Conservation (phyloP, 495 filamentous ascomycete species). For the Penicillium cataractarum region DNA sequence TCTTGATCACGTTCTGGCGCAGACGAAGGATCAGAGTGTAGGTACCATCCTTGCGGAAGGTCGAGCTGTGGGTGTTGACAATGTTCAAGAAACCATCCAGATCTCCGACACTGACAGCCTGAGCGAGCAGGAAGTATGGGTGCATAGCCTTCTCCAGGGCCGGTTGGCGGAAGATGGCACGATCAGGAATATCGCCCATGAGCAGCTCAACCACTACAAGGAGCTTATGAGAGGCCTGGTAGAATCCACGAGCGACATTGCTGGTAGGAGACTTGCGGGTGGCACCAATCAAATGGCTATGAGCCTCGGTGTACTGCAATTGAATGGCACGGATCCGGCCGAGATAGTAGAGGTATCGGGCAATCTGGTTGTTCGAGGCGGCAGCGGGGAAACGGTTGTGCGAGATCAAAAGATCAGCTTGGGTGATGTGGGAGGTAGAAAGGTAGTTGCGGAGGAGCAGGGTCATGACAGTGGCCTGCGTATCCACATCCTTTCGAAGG, state of each 20-base stretch:
- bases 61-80: constrained; percentile 75
- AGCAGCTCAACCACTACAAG: constrained; percentile 92
- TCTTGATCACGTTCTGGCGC: constrained; percentile 98
- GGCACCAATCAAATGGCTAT: constrained; percentile 86
- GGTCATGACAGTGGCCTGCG: constrained; percentile 92
- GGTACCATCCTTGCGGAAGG: constrained; percentile 90
- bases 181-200: constrained; percentile 98
- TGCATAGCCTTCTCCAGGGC: constrained; percentile 82
- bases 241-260: constrained; percentile 85
- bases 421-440: constrained; percentile 92
- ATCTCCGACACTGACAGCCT: constrained; percentile 93
- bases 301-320: constrained; percentile 94
- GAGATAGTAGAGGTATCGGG: constrained; percentile 93
- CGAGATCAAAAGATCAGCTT: constrained; percentile 92
- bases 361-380: constrained; percentile 96
- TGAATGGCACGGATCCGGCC: constrained; percentile 96
- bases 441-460: constrained; percentile 95
- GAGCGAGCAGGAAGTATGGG: constrained; percentile 90
- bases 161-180: constrained; percentile 86
- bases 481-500: constrained; percentile 92
- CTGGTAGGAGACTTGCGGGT: constrained; percentile 94
- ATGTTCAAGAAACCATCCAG: constrained; percentile 87
- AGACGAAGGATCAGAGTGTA: constrained; percentile 94
- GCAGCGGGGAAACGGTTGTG: constrained; percentile 93
- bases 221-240: constrained; percentile 92